Evolutionary conservation across 2,329 filamentous ascomycete genomes (phyloP).

Genomic region (Aureobasidium sp.): DNA sequence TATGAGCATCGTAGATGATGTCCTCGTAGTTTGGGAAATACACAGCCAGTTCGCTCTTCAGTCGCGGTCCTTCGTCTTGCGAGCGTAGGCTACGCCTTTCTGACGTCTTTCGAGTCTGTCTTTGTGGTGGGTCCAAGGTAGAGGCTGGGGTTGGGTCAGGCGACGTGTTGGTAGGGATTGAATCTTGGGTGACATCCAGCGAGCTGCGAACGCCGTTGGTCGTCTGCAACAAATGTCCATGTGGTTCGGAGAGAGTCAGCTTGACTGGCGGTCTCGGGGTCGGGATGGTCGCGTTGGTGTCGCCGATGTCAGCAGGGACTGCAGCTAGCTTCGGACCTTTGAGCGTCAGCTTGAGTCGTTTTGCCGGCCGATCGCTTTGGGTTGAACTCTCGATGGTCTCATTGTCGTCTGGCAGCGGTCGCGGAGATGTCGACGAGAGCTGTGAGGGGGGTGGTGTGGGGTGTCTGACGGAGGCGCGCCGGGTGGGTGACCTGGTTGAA

Average conservation of each 20-base stretch:
- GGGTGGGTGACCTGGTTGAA: constrained; percentile 11
- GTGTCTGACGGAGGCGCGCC: constrained; percentile 12
- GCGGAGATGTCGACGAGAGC: not conserved
- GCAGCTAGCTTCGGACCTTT: constrained; percentile 12
- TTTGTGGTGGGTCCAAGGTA: not conserved
- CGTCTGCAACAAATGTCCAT: constrained; percentile 36
- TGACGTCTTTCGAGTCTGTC: constrained; percentile 7
- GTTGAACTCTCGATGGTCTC: not conserved
- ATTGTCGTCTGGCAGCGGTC: not conserved
- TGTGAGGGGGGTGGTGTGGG: constrained; percentile 13
- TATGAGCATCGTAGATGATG: constrained; percentile 77
- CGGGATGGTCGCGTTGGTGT: constrained; percentile 7
- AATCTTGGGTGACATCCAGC: constrained; percentile 31
- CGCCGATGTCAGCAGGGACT: not conserved
- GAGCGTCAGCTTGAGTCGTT: constrained; percentile 15
- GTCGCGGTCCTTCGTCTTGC: constrained; percentile 70
- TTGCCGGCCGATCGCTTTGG: not conserved
- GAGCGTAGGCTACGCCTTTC: constrained; percentile 76
- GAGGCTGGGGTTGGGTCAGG: constrained; percentile 26
- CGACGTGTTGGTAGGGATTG: constrained; percentile 27
- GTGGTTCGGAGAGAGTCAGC: constrained; percentile 37
- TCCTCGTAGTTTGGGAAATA: constrained; percentile 96
- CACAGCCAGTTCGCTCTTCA: constrained; percentile 83
- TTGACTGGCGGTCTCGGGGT: constrained; percentile 35
- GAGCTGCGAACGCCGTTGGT: constrained; percentile 36